These are phyloP conservation scores for slime mould (Dictyostelium discoideum) DNA, from an alignment of 78 protist genomes.

Conservation along the genomic window DNA sequence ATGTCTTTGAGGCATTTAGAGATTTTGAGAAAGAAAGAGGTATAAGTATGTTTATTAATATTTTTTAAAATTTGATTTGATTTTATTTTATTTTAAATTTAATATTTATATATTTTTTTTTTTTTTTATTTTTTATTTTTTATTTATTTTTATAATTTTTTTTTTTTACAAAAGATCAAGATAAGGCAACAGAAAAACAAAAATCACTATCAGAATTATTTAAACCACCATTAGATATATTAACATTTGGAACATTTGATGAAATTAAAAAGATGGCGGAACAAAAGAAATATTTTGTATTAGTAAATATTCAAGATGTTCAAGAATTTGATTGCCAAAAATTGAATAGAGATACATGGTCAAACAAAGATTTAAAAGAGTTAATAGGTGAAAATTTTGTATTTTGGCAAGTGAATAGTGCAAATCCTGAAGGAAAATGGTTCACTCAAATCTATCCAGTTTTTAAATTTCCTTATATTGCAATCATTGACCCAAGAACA, in stretches of 20 bases:
- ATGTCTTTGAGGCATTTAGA: slow-evolving; percentile 68
- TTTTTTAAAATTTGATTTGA: too few species aligned
- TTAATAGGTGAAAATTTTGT: slow-evolving; percentile 33
- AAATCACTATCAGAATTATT: slow-evolving; percentile 57
- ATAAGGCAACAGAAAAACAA: slow-evolving; percentile 38
- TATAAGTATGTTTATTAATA: neutral
- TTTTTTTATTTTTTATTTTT: neutral
- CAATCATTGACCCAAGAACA: slow-evolving; percentile 70
- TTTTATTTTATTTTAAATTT: too few species aligned
- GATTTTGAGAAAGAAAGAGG: slow-evolving; percentile 45
- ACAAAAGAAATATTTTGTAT: neutral
- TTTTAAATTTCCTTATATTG: slow-evolving; percentile 23
- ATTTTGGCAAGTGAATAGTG: slow-evolving; percentile 65
- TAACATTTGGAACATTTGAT: slow-evolving; percentile 56
- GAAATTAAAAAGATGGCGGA: slow-evolving; percentile 38
- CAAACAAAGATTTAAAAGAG: slow-evolving; percentile 22
- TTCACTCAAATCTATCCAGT: slow-evolving; percentile 46
- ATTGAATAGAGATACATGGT: slow-evolving; percentile 78
- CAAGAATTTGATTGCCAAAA: slow-evolving; percentile 62
- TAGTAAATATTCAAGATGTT: slow-evolving; percentile 70
- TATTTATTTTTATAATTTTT: neutral
- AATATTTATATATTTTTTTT: neutral
- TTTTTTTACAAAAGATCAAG: neutral
- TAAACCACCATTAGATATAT: slow-evolving; percentile 76
- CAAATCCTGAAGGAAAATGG: slow-evolving; percentile 24